These are phyloP conservation scores for Penicillium egyptiacum DNA, from an alignment of 495 filamentous ascomycete species.

Conservation along the genomic window DNA sequence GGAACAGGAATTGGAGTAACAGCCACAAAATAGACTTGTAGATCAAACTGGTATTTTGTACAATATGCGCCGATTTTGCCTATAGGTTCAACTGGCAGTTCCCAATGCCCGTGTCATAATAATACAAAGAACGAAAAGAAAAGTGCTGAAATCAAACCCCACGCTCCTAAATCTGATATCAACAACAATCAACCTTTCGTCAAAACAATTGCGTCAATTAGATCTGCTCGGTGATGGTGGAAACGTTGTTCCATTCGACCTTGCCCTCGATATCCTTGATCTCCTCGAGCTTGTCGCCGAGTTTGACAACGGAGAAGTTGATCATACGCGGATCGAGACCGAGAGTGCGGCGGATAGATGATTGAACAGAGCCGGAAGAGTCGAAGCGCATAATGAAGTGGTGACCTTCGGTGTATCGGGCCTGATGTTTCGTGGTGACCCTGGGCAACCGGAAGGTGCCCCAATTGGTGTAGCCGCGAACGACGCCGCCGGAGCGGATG, in stretches of 20 bases:
- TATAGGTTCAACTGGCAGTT: slow-evolving; percentile 29
- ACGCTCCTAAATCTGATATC: slow-evolving; percentile 16
- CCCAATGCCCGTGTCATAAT: slow-evolving; percentile 36
- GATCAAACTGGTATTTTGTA: slow-evolving; percentile 35
- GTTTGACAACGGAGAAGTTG: slow-evolving; percentile 77
- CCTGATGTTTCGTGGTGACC: slow-evolving; percentile 71
- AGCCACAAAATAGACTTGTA: slow-evolving; percentile 3
- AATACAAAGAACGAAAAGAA: slow-evolving; percentile 32
- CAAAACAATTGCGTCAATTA: slow-evolving; percentile 4
- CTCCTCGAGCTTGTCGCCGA: slow-evolving; percentile 76
- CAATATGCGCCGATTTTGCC: slow-evolving; percentile 44
- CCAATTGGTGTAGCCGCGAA: slow-evolving; percentile 94
- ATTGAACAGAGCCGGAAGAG: slow-evolving; percentile 65
- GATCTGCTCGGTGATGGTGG: slow-evolving; percentile 34
- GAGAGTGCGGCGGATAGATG: slow-evolving; percentile 68
- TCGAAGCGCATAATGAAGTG: slow-evolving; percentile 99
- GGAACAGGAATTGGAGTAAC: not conserved
- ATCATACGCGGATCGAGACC: slow-evolving; percentile 91
- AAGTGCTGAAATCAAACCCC: slow-evolving; percentile 19
- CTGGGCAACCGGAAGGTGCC: slow-evolving; percentile 82
- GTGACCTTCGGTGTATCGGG: slow-evolving; percentile 76
- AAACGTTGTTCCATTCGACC: slow-evolving; percentile 56
- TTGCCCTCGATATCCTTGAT: slow-evolving; percentile 60
- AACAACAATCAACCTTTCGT: slow-evolving; percentile 8
- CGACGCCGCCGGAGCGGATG: slow-evolving; percentile 81